A percentile compares a stretch with the other conserved stretches of the same genome.
phyloP scores from a whole-genome alignment of 805 yeast genomes.

The Sugiyamaella floridensis region DNA sequence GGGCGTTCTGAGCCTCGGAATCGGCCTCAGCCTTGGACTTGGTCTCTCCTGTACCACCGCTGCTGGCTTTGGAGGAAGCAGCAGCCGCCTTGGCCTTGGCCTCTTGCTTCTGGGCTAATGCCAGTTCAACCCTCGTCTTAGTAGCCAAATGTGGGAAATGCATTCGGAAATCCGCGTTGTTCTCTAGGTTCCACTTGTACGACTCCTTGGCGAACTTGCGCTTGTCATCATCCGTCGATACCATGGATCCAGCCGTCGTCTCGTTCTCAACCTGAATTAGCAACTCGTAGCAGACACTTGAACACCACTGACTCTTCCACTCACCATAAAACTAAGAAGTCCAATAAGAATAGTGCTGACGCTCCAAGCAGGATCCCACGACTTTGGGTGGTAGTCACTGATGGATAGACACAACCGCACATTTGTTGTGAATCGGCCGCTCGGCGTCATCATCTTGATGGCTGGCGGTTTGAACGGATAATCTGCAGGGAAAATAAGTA shows the following conservation, averaged over 20 bases:
- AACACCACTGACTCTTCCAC: neutral
- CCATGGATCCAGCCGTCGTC: slow-evolving; percentile 74
- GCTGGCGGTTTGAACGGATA: slow-evolving; percentile 90
- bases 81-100: neutral
- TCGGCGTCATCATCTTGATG: slow-evolving; percentile 77
- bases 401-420: slow-evolving; percentile 82
- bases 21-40: neutral
- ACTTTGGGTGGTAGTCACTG: slow-evolving; percentile 90
- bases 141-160: slow-evolving; percentile 46
- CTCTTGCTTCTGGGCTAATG: neutral
- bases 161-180: slow-evolving; percentile 49
- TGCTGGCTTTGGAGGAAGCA: neutral
- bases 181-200: slow-evolving; percentile 58
- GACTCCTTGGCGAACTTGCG: slow-evolving; percentile 52
- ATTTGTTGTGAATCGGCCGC: slow-evolving; percentile 63
- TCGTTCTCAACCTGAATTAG: slow-evolving; percentile 46
- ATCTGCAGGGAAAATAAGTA: slow-evolving; percentile 72
- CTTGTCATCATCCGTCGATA: slow-evolving; percentile 43
- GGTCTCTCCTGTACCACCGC: neutral
- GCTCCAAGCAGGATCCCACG: slow-evolving; percentile 97
- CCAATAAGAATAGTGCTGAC: slow-evolving; percentile 86
- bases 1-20: neutral
- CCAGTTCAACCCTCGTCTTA: neutral
- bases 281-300: neutral
- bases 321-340: slow-evolving; percentile 81